phyloP scores from a whole-genome alignment of 23 red algal species.

The Agarophyton chilense region DNA sequence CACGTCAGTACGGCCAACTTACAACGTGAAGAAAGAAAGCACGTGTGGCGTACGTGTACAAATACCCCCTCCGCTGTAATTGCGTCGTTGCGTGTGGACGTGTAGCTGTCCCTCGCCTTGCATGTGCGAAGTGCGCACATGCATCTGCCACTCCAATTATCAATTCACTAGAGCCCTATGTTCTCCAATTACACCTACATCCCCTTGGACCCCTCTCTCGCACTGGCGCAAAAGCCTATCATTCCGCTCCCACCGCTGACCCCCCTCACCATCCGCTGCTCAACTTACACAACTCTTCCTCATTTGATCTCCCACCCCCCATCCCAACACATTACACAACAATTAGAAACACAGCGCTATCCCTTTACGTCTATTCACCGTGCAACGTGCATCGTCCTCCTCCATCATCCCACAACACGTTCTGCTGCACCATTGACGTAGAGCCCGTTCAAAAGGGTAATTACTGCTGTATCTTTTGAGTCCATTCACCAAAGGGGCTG shows the following conservation, averaged over 20 bases:
- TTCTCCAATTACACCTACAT: background rate
- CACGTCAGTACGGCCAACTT: background rate
- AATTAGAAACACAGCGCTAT: background rate
- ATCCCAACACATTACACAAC: background rate
- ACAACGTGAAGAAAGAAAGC: background rate
- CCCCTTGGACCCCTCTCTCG: background rate
- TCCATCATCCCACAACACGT: no score
- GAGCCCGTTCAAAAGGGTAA: background rate
- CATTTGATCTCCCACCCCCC: background rate
- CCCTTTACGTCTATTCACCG: background rate
- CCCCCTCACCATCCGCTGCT: background rate
- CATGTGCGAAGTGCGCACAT: slow-evolving; percentile 1
- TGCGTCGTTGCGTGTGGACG: background rate
- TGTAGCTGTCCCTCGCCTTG: background rate
- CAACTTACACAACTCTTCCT: background rate
- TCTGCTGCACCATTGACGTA: background rate
- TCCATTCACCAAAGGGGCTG: background rate
- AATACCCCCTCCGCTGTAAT: background rate
- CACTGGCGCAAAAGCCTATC: background rate
- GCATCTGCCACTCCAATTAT: background rate
- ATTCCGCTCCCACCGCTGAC: background rate
- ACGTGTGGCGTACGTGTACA: background rate
- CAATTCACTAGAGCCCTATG: background rate
- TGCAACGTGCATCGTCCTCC: background rate
- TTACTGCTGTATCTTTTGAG: background rate